These are phyloP conservation scores for Lachnellula occidentalis DNA, from an alignment of 2,329 filamentous ascomycete species.

Conservation along the genomic window DNA sequence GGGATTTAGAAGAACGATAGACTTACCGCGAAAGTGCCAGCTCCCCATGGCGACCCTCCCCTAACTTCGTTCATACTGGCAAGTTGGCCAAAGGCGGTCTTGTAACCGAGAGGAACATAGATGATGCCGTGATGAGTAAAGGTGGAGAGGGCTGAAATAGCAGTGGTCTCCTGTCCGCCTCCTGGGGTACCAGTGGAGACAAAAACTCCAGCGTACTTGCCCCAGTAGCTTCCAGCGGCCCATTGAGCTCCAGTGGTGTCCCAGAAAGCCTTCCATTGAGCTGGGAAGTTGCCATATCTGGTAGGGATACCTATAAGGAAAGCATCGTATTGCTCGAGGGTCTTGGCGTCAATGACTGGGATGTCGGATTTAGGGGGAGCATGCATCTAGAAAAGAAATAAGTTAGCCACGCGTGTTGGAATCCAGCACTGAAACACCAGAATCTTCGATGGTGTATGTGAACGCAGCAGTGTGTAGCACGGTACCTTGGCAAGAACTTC, in stretches of 20 bases:
- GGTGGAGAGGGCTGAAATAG: conserved; percentile 74
- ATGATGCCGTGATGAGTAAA: conserved; percentile 90
- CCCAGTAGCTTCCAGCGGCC: conserved; percentile 68
- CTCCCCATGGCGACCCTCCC: conserved; percentile 88
- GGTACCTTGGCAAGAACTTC: conserved; percentile 68
- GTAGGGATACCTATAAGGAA: conserved; percentile 94
- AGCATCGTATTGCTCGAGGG: conserved; percentile 73
- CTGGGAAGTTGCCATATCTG: conserved; percentile 93
- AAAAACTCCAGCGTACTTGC: conserved; percentile 91
- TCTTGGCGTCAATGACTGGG: conserved; percentile 52
- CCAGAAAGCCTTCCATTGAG: conserved; percentile 87
- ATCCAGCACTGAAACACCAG: not conserved
- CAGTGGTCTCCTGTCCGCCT: conserved; percentile 90
- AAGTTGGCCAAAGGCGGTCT: conserved; percentile 66
- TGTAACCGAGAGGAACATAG: conserved; percentile 93
- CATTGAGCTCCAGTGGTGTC: conserved; percentile 86
- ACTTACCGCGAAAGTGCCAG: conserved; percentile 76
- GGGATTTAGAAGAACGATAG: conserved; percentile 1
- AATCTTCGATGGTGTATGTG: not conserved
- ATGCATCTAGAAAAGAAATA: conserved; percentile 55
- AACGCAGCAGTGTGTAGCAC: not conserved
- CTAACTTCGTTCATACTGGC: conserved; percentile 71
- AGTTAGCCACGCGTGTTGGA: not conserved
- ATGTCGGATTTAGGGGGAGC: conserved; percentile 72
- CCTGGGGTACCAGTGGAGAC: conserved; percentile 78